These are phyloP conservation scores for Staphylotrichum longicolle DNA, from an alignment of 495 filamentous ascomycete species.

Conservation along the genomic window DNA sequence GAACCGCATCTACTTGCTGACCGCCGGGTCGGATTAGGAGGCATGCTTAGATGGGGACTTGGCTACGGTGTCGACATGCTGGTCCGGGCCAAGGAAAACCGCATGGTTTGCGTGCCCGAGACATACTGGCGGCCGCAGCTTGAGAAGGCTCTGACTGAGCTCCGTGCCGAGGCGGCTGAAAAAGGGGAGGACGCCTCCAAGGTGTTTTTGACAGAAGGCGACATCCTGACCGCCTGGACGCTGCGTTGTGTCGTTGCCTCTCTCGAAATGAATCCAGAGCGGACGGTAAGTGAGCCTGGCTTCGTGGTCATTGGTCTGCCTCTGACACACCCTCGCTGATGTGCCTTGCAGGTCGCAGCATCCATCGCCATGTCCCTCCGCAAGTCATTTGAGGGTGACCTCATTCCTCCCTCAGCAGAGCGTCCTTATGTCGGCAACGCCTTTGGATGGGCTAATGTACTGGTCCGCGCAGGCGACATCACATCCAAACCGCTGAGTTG, in stretches of 20 bases:
- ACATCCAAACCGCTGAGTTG: conserved; percentile 42
- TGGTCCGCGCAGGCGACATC: conserved; percentile 38
- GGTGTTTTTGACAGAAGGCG: conserved; percentile 46
- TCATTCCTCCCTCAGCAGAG: conserved; percentile 27
- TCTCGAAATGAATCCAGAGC: conserved; percentile 22
- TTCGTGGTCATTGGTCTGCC: too few relatives aligned
- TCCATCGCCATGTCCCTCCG: conserved; percentile 33
- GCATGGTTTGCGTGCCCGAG: conserved; percentile 38
- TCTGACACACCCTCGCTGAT: too few relatives aligned
- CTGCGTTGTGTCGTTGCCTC: conserved; percentile 29
- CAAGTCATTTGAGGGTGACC: conserved; percentile 28
- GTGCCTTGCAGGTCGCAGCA: conserved; percentile 19
- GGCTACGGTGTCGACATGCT: conserved; percentile 30
- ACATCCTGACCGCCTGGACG: conserved; percentile 42
- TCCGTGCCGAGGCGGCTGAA: conserved; percentile 29
- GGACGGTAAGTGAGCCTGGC: conserved; percentile 13
- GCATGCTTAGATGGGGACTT: conserved; percentile 32
- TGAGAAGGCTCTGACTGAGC: conserved; percentile 28
- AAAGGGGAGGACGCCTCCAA: conserved; percentile 28
- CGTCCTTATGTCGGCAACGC: conserved; percentile 39
- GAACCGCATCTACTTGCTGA: conserved; percentile 24
- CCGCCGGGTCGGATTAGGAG: conserved; percentile 25
- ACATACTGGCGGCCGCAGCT: conserved; percentile 25
- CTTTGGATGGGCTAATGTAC: conserved; percentile 32
- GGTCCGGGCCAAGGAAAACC: conserved; percentile 35